A percentile compares a stretch with the other conserved stretches of the same genome.
Evolutionary conservation across 2,329 filamentous ascomycete genomes (phyloP).

Genomic region (Pseudogymnoascus sp.): DNA sequence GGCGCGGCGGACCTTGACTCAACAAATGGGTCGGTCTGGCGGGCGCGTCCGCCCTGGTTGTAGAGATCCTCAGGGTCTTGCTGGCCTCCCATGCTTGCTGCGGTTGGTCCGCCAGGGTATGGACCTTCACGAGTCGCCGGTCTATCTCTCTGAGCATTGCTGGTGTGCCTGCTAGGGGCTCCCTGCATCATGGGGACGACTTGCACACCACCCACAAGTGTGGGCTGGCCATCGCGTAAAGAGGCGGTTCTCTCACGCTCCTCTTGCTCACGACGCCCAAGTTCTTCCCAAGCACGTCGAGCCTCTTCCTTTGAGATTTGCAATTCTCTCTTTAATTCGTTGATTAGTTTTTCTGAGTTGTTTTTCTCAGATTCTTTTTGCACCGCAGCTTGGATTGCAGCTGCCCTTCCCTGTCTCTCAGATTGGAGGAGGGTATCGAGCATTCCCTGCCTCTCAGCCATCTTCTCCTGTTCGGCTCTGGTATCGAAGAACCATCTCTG

Average conservation of each 20-base stretch:
- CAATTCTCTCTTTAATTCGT: slow-evolving; percentile 87
- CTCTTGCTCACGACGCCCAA: slow-evolving; percentile 86
- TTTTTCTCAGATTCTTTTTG: slow-evolving; percentile 62
- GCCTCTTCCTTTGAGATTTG: slow-evolving; percentile 95
- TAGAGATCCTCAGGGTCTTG: slow-evolving; percentile 24
- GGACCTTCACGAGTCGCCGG: slow-evolving; percentile 42
- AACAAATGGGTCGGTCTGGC: slow-evolving; percentile 53
- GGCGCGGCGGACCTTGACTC: slow-evolving; percentile 32
- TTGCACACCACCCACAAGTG: slow-evolving; percentile 85
- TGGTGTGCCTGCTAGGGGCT: slow-evolving; percentile 50
- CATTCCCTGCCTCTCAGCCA: slow-evolving; percentile 74
- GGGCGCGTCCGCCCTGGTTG: slow-evolving; percentile 25
- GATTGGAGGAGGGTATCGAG: slow-evolving; percentile 69
- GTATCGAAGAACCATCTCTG: slow-evolving; percentile 99
- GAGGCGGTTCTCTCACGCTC: slow-evolving; percentile 81
- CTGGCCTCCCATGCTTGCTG: slow-evolving; percentile 12
- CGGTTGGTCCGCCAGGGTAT: slow-evolving; percentile 32
- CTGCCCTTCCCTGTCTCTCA: slow-evolving; percentile 64
- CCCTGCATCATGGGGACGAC: slow-evolving; percentile 87
- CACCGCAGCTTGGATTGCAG: slow-evolving; percentile 60
- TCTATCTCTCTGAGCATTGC: slow-evolving; percentile 34
- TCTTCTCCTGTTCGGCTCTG: slow-evolving; percentile 76
- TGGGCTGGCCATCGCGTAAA: slow-evolving; percentile 82
- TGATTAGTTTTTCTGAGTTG: slow-evolving; percentile 69
- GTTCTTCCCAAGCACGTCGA: slow-evolving; percentile 91